These are phyloP conservation scores for Kodamaea leandrae DNA, from an alignment of 805 yeast species.

Conservation along the genomic window DNA sequence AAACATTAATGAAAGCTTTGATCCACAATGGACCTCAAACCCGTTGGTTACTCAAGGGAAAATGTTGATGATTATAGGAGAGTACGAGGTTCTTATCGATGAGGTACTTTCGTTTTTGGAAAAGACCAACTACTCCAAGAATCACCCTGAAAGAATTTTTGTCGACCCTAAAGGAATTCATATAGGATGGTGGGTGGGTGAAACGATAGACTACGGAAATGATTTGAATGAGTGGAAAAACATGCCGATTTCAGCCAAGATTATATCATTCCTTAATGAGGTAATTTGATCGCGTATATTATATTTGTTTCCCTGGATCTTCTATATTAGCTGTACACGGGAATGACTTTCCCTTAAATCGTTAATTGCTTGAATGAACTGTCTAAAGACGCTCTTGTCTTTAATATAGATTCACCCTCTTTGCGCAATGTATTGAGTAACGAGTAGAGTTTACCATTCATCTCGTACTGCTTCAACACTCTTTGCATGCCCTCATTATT, in stretches of 20 bases:
- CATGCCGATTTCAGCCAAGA: neutral
- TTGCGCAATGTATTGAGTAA: slow-evolving; percentile 1
- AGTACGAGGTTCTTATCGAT: slow-evolving; percentile 12
- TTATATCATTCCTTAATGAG: neutral
- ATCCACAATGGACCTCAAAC: slow-evolving; percentile 7
- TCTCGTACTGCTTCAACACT: slow-evolving; percentile 17
- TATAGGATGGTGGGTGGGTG: slow-evolving; percentile 8
- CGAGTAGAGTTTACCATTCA: slow-evolving; percentile 13
- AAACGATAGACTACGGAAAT: slow-evolving; percentile 7
- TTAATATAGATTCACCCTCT: neutral
- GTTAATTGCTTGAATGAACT: neutral
- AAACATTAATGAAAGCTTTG: slow-evolving; percentile 9
- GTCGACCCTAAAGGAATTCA: slow-evolving; percentile 13
- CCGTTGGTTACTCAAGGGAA: slow-evolving; percentile 10
- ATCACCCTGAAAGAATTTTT: slow-evolving; percentile 10
- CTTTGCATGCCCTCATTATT: neutral
- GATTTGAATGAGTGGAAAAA: slow-evolving; percentile 7
- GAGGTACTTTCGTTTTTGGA: slow-evolving; percentile 10
- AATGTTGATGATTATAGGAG: slow-evolving; percentile 10
- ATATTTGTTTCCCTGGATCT: neutral
- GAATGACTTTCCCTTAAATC: neutral
- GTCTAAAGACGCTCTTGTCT: slow-evolving; percentile 4
- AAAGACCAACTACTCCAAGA: slow-evolving; percentile 3
- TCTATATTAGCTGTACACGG: no score
- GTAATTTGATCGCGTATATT: no score